Evolutionary conservation across 2,329 filamentous ascomycete genomes (phyloP), one percentile per base, ranked within the genome.

Genomic region (Xylariaceae sp.): DNA sequence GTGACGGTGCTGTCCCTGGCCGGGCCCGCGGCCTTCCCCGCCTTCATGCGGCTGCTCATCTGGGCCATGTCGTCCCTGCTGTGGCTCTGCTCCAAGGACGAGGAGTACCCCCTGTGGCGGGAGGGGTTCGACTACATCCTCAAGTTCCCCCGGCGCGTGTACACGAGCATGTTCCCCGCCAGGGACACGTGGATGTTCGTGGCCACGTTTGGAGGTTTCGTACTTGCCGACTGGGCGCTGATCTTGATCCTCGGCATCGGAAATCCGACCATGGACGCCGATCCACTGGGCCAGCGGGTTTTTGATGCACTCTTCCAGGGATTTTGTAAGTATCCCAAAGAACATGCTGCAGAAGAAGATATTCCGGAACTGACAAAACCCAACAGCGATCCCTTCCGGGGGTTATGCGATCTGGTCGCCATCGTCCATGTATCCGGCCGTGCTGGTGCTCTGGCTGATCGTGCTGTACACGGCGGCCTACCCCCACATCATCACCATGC

Each of bases 401-500:
- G 72, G 71, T 2, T 72, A 72, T 37, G 71, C 72, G 29, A 67
- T 74, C 19, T 64, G 74, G 32, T 57, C 57, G 2, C 67, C 74
- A 27, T 58, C 65, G 14, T 54, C 58, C 14, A 37, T 70, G 3
- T 70, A 69, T 24, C 73, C 77, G 5, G 75, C 72, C 2, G 60
- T 80, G 3, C 70, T 78, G 38, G 64, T 80, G 1, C 55, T 75
- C 2, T 80, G 77, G 45, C 61, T 79, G 10, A 65, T 80, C 35
- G 77, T 79, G 63, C 80, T 80, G 73, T 81, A 80, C 52, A 72
- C 80, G 26, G 75, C 75, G 1, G 72, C 69, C 3, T 80, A 77
- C 39, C 77, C 77, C 0, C 68, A 80, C 15, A 69, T 73, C 17
- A 75, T 80, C 38, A 76, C 72, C 1, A 73, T 80, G 58, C 71